These are phyloP conservation scores for Maudiozyma serrabonitensis DNA, from an alignment of 805 yeast genomes.

Conservation along the genomic window DNA sequence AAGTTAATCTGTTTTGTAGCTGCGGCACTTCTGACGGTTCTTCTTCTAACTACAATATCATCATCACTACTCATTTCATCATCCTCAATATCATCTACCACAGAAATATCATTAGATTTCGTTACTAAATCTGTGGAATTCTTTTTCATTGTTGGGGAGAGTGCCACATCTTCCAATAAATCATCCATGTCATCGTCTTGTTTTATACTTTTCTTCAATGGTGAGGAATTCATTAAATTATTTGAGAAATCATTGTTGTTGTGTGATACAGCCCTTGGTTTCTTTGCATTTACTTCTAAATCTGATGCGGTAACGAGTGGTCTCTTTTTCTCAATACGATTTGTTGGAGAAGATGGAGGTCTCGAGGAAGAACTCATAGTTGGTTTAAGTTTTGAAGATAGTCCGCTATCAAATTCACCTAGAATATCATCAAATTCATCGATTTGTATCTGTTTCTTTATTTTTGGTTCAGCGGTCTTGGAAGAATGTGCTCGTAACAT, in stretches of 20 bases:
- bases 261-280: constrained; percentile 8
- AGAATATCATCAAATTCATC: constrained; percentile 62
- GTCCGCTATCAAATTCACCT: constrained; percentile 35
- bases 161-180: constrained; percentile 14
- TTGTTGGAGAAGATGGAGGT: constrained; percentile 8
- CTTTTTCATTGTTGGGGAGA: constrained; percentile 13
- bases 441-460: constrained; percentile 36
- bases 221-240: constrained; percentile 19
- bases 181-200: constrained; percentile 7
- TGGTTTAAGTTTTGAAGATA: neutral
- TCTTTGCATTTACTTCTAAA: constrained; percentile 3
- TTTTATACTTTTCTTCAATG: constrained; percentile 12
- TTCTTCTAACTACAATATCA: constrained; percentile 22
- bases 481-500: constrained; percentile 43
- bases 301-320: neutral
- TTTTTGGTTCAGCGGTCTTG: constrained; percentile 28
- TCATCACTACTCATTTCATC: constrained; percentile 30
- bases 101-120: neutral
- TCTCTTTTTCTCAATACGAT: neutral
- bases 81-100: constrained; percentile 11
- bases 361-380: neutral
- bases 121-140: constrained; percentile 1
- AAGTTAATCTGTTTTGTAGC: constrained; percentile 20
- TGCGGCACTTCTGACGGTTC: constrained; percentile 23
- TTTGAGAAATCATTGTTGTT: constrained; percentile 3